A percentile compares a stretch with the other conserved stretches of the same genome.
phyloP scores from a whole-genome alignment of 495 filamentous ascomycete genomes.

The Xylaria bambusicola region DNA sequence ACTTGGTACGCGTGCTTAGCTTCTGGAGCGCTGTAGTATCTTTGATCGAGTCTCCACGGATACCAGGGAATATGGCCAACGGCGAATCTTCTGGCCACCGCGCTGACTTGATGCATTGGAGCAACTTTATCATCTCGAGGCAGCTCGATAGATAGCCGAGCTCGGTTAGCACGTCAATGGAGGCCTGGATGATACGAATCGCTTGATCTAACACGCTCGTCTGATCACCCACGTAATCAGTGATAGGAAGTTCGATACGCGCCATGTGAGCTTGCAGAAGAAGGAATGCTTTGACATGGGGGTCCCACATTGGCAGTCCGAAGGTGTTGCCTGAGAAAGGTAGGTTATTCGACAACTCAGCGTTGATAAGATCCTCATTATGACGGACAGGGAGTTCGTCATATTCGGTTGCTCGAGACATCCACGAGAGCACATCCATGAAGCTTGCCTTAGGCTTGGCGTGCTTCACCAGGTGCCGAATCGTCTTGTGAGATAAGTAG shows the following conservation, averaged over 20 bases:
- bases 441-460: constrained; percentile 79
- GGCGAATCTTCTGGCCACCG: constrained; percentile 86
- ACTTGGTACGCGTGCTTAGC: constrained; percentile 35
- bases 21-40: constrained; percentile 37
- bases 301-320: constrained; percentile 91
- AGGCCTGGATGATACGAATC: constrained; percentile 91
- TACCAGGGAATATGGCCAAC: constrained; percentile 79
- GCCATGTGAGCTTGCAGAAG: constrained; percentile 94
- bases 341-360: constrained; percentile 79
- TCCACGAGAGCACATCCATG: constrained; percentile 86
- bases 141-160: constrained; percentile 74
- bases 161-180: constrained; percentile 93
- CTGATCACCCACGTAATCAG: constrained; percentile 96
- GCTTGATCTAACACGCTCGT: constrained; percentile 83
- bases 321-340: constrained; percentile 57
- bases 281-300: constrained; percentile 95
- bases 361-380: constrained; percentile 98
- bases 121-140: constrained; percentile 75
- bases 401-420: constrained; percentile 92
- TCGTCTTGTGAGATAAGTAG: constrained; percentile 95
- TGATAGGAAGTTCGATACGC: constrained; percentile 86
- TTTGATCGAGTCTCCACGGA: constrained; percentile 48
- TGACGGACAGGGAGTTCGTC: constrained; percentile 98
- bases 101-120: constrained; percentile 89
- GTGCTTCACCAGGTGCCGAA: constrained; percentile 75